Base-by-base conservation (phyloP, 2,329 filamentous ascomycete genomes). In the Colletotrichum sp. region DNA sequence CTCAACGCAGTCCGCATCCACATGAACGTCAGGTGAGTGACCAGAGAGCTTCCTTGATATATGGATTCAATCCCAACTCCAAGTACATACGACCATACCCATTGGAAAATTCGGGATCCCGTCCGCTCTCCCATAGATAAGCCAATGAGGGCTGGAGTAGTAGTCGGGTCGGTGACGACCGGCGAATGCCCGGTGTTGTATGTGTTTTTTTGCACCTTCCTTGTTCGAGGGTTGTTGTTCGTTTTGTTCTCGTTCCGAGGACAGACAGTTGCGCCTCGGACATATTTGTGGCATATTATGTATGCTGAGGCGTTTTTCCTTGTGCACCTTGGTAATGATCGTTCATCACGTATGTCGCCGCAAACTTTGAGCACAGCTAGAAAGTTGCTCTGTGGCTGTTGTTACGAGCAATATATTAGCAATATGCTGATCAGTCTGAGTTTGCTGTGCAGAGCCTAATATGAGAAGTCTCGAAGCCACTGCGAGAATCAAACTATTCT, bases 61-160 rank as follows among this genome's bases (percentile, higher is more conserved):
- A 18, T 16, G 8, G 8, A 2, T 30, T 16, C 7, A 9, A 12
- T 26, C 10, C 0, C 4, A 1, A 0, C 0, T 0, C 5, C 1
- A 4, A 28, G 12, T 24, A 60, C 57, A 60, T 60, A 60, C 57
- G 57, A 60, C 57, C 57, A 60, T 30, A 30, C 57, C 57, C 57
- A 30, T 28, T 60, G 57, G 57, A 60, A n/a, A 60, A 60, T 26
- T 60, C 24, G 57, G 57, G 57, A 60, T 60, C 57, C 57, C 57
- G 55, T 59, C 55, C 55, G 55, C 55, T 59, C 55, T 59, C 36
- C 36, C 36, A 39, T 39, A 39, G 36, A 39, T 39, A 18, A 39
- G 36, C 36, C 36, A 39, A 39, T 39, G 36, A 39, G 36, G 36
- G 36, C 36, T 39, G 36, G 36, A 39, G 36, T 39, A 39, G 36